Base-by-base conservation (phyloP, 2,329 filamentous ascomycete genomes). In the Achaetomium macrosporum region DNA sequence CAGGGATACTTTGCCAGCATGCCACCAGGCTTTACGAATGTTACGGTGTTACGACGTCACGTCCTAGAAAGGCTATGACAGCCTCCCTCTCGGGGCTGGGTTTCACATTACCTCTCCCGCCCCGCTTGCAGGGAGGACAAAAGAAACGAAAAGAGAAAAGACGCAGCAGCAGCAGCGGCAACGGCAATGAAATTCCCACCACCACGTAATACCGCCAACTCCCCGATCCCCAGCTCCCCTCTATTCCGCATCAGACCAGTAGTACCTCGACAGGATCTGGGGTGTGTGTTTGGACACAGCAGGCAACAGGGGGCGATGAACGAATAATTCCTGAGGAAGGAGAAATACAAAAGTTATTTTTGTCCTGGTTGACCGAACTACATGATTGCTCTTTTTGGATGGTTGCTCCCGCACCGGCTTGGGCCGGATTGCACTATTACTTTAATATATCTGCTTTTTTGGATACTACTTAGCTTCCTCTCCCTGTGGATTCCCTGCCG, bases 41-140 rank as follows among this genome's bases (percentile, higher is more conserved):
- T 63, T 61, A 63, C 56, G 61, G 59, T 61, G 55, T 62, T 62
- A 63, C 58, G 61, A 63, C 50, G 61, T 63, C 59, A 63, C 56
- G 61, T 63, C 61, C 55, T 62, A 63, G 60, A 63, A 25, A 56
- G 56, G 57, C 57, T 58, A 63, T 61, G 60, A 61, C 61, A 60
- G 55, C 36, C 45, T 58, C 53, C 52, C 54, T 48, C 50, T 46
- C 44, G 54, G 49, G 55, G 35, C 5, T 8, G 41, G 51, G 36
- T 51, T 50, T 43, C 39, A 37, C 17, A 47, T 41, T 41, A 39
- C 31, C 37, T 40, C 20, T 36, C 50, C 43, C 45, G 16, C 46
- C 31, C 51, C 45, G 50, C 52, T 45, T 37, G 39, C n/a, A 19
- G 42, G 35, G 45, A 50, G 36, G 25, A 36, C 3, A 37, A 37